A percentile compares a stretch with the other conserved stretches of the same genome.
Evolutionary conservation across 1,139 yeast species (phyloP).

Genomic region (Saccharomyces hybrid): DNA sequence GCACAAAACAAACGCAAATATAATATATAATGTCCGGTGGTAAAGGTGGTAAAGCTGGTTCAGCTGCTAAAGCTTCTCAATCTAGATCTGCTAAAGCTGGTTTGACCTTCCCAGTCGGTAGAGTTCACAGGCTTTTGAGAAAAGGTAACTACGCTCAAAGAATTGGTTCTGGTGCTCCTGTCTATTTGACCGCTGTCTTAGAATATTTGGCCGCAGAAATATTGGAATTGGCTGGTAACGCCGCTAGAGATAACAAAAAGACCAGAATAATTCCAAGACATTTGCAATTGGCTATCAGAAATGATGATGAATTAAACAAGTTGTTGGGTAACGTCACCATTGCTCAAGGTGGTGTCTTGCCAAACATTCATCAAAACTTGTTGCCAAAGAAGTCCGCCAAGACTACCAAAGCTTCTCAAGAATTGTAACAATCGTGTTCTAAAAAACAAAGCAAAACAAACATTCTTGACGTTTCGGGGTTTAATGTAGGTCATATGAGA

Average conservation of each 20-base stretch:
- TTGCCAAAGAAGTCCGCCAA: conserved; percentile 88
- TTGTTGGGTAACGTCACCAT: conserved; percentile 88
- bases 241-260: conserved; percentile 97
- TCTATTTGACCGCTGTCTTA: too few species aligned
- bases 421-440: conserved; percentile 44
- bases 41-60: too few species aligned
- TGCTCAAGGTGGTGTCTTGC: conserved; percentile 97
- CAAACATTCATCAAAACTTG: conserved; percentile 92
- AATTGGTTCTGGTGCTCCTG: too few species aligned
- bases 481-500: neutral
- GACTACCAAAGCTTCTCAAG: conserved; percentile 76
- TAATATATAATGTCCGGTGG: too few species aligned
- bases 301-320: conserved; percentile 94
- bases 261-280: conserved; percentile 98
- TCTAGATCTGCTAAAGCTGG: too few species aligned
- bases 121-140: too few species aligned
- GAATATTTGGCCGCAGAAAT: conserved; percentile 70
- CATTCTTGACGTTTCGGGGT: neutral
- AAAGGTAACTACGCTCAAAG: too few species aligned
- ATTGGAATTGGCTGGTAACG: conserved; percentile 96
- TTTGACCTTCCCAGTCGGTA: too few species aligned
- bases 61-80: too few species aligned
- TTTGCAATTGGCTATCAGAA: conserved; percentile 95
- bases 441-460: neutral
- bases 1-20: too few species aligned